These are phyloP conservation scores for Aureobasidium vineae DNA, from an alignment of 2,329 filamentous ascomycete species.

Conservation along the genomic window DNA sequence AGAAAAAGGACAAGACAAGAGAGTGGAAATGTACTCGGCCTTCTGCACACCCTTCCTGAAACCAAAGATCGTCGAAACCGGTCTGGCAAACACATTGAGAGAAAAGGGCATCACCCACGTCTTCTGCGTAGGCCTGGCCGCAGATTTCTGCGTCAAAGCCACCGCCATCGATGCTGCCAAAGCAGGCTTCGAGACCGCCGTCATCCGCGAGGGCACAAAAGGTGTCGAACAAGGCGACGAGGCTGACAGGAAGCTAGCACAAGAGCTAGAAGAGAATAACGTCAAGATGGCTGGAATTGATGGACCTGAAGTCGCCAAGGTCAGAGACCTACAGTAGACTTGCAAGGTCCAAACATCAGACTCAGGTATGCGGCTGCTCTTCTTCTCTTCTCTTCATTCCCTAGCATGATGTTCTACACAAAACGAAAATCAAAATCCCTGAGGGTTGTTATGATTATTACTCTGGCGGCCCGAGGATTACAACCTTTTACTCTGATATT, in stretches of 20 bases:
- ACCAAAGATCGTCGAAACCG: conserved; percentile 59
- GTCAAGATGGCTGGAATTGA: conserved; percentile 61
- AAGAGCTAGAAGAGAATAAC: conserved; percentile 57
- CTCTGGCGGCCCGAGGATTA: conserved; percentile 10
- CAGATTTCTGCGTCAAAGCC: conserved; percentile 82
- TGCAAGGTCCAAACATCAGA: background rate
- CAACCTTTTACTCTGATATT: conserved; percentile 19
- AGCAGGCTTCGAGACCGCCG: conserved; percentile 72
- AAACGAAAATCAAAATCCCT: conserved; percentile 26
- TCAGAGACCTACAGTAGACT: conserved; percentile 16
- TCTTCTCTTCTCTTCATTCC: background rate
- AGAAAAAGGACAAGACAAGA: conserved; percentile 71
- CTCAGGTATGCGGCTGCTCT: background rate
- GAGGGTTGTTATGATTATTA: conserved; percentile 13
- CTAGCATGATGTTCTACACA: conserved; percentile 20
- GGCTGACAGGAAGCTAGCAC: conserved; percentile 53
- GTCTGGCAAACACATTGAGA: conserved; percentile 59
- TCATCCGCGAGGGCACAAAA: conserved; percentile 75
- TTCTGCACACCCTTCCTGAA: conserved; percentile 77
- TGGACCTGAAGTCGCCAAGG: conserved; percentile 52
- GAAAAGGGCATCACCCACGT: conserved; percentile 68
- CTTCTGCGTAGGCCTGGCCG: conserved; percentile 80
- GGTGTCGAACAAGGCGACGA: conserved; percentile 63
- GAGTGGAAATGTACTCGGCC: conserved; percentile 90
- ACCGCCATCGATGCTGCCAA: conserved; percentile 75